A percentile compares a stretch with the other conserved stretches of the same genome.
These are phyloP conservation scores for Tuber microsphaerosporum DNA, from an alignment of 495 filamentous ascomycete species.

Conservation along the genomic window DNA sequence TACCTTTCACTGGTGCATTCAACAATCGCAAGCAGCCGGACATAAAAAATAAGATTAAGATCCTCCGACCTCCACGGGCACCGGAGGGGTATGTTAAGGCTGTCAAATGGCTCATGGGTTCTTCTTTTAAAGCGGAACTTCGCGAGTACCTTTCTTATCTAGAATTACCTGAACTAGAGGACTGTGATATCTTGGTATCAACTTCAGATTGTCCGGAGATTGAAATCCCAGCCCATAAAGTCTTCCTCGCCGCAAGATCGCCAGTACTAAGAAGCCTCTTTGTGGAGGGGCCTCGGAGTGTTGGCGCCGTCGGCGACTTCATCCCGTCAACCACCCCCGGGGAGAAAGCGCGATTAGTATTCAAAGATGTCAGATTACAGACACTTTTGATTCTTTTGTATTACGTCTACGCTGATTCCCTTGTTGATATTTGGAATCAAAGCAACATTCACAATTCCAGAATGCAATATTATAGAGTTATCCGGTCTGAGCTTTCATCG, in stretches of 20 bases:
- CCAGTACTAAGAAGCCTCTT: constrained; percentile 59
- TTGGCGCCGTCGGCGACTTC: constrained; percentile 16
- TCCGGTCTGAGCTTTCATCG: constrained; percentile 24
- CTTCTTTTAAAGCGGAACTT: constrained; percentile 19
- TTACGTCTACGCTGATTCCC: constrained; percentile 71
- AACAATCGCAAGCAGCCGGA: constrained; percentile 32
- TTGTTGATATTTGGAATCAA: constrained; percentile 78
- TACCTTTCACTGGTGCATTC: constrained; percentile 51
- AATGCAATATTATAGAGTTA: constrained; percentile 25
- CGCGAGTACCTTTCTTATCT: constrained; percentile 36
- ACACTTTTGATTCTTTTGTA: constrained; percentile 69
- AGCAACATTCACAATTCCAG: constrained; percentile 8
- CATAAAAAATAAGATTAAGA: constrained; percentile 31
- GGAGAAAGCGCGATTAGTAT: constrained; percentile 35
- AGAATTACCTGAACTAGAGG: constrained; percentile 31
- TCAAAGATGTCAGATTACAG: constrained; percentile 64
- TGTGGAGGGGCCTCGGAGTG: constrained; percentile 36
- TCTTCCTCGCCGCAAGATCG: constrained; percentile 70
- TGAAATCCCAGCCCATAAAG: constrained; percentile 72
- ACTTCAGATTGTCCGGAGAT: constrained; percentile 58
- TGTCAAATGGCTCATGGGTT: constrained; percentile 34
- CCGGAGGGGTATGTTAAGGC: constrained; percentile 43
- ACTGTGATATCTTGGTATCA: constrained; percentile 47
- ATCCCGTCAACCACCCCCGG: constrained; percentile 2
- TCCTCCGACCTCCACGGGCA: constrained; percentile 3